These are phyloP conservation scores for Euphorbia pulcherrima DNA, from an alignment of 345 rosid genomes.

Conservation along the genomic window DNA sequence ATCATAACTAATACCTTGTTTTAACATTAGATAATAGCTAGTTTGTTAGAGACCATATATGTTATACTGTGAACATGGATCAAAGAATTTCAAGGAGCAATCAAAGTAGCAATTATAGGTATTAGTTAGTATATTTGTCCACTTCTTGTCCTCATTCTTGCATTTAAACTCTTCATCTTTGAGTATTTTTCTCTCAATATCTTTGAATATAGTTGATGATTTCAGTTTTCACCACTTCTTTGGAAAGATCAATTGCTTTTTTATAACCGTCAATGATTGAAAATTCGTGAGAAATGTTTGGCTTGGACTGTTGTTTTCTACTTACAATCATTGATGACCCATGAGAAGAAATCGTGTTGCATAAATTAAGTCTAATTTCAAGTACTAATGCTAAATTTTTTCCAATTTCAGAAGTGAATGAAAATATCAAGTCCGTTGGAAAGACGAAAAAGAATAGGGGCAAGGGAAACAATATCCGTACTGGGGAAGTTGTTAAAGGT, in stretches of 20 bases:
- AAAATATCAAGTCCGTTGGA: conserved; percentile 6
- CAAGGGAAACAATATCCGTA: conserved; percentile 9
- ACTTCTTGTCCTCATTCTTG: too few species aligned
- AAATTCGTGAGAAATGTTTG: neutral
- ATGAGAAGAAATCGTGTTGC: neutral
- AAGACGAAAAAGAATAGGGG: conserved; percentile 31
- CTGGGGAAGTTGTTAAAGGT: conserved; percentile 13
- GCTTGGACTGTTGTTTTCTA: neutral
- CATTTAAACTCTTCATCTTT: too few species aligned
- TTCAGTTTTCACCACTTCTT: neutral
- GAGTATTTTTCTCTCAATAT: too few species aligned
- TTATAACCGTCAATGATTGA: neutral
- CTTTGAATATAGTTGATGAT: neutral
- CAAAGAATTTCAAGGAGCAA: too few species aligned
- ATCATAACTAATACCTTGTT: too few species aligned
- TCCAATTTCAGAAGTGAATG: conserved; percentile 19
- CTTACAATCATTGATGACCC: neutral
- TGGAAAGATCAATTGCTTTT: too few species aligned
- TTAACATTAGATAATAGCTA: too few species aligned
- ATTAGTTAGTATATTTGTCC: too few species aligned
- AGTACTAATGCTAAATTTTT: conserved; percentile 5
- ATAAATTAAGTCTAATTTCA: neutral
- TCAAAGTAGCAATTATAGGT: too few species aligned
- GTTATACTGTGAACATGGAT: too few species aligned
- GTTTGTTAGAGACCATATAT: too few species aligned